phyloP scores from a whole-genome alignment of 495 filamentous ascomycete genomes.

The Cercophora samala region DNA sequence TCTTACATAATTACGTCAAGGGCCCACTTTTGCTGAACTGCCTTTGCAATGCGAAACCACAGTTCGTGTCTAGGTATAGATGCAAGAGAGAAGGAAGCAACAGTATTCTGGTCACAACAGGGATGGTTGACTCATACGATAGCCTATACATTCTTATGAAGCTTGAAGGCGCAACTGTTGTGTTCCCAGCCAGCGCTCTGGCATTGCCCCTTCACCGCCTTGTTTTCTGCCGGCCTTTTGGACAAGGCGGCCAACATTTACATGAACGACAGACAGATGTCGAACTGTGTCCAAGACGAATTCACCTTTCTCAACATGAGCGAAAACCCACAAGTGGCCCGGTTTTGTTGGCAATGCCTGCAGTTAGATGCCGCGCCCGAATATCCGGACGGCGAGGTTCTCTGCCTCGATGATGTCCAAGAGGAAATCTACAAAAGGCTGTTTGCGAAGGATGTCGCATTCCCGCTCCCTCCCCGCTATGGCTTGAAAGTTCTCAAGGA shows the following conservation, averaged over 20 bases:
- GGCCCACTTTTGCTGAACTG: background rate
- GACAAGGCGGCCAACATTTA: background rate
- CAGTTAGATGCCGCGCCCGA: conserved; percentile 38
- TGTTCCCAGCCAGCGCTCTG: background rate
- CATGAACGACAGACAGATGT: background rate
- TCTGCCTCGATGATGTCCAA: conserved; percentile 52
- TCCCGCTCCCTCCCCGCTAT: conserved; percentile 63
- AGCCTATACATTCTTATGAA: too few relatives aligned
- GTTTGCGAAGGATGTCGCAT: conserved; percentile 54
- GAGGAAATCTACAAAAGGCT: conserved; percentile 57
- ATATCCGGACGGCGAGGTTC: conserved; percentile 31
- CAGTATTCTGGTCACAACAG: too few relatives aligned
- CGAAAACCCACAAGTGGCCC: conserved; percentile 3
- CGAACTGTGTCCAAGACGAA: background rate
- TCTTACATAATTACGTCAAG: background rate
- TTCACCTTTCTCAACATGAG: background rate
- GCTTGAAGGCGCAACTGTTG: background rate
- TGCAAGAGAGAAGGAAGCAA: too few relatives aligned
- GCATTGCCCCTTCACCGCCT: background rate
- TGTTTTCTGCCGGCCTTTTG: background rate
- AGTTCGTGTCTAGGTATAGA: too few relatives aligned
- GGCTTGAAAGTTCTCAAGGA: conserved; percentile 68
- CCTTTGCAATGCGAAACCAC: too few relatives aligned
- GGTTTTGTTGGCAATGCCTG: conserved; percentile 45
- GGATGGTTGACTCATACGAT: too few relatives aligned